These are phyloP conservation scores for Talaromyces sp. DNA, from an alignment of 2,329 filamentous ascomycete species.

Conservation along the genomic window DNA sequence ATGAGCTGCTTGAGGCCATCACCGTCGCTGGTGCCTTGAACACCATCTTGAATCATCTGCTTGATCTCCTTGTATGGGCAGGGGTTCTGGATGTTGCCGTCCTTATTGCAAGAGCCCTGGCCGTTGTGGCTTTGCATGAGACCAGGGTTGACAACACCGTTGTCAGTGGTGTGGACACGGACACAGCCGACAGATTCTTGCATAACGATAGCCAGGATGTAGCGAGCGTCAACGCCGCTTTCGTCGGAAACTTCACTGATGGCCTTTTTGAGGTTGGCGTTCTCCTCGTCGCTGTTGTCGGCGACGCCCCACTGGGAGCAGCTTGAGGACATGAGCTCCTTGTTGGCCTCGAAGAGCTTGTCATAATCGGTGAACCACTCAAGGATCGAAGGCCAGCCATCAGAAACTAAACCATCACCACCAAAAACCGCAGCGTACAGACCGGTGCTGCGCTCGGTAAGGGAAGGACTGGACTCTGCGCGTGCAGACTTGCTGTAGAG, in stretches of 20 bases:
- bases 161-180: constrained; percentile 44
- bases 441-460: constrained; percentile 18
- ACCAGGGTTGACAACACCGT: constrained; percentile 48
- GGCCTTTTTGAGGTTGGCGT: constrained; percentile 31
- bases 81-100: constrained; percentile 24
- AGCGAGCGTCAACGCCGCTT: constrained; percentile 41
- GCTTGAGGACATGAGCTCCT: constrained; percentile 11
- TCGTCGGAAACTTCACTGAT: constrained; percentile 38
- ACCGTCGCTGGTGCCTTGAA: constrained; percentile 36
- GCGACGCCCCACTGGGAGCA: constrained; percentile 24
- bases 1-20: constrained; percentile 41
- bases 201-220: constrained; percentile 50
- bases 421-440: constrained; percentile 22
- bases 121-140: constrained; percentile 37
- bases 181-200: constrained; percentile 52
- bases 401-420: constrained; percentile 21
- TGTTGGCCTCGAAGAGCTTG: constrained; percentile 22
- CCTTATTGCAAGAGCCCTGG: constrained; percentile 39
- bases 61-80: constrained; percentile 32
- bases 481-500: constrained; percentile 20
- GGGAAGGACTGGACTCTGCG: constrained; percentile 18
- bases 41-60: constrained; percentile 46
- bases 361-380: constrained; percentile 28
- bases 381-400: constrained; percentile 28
- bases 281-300: constrained; percentile 34